A percentile compares a stretch with the other conserved stretches of the same genome.
Conservation (phyloP, 257 asterid genomes). For the Scutellaria barbata region DNA sequence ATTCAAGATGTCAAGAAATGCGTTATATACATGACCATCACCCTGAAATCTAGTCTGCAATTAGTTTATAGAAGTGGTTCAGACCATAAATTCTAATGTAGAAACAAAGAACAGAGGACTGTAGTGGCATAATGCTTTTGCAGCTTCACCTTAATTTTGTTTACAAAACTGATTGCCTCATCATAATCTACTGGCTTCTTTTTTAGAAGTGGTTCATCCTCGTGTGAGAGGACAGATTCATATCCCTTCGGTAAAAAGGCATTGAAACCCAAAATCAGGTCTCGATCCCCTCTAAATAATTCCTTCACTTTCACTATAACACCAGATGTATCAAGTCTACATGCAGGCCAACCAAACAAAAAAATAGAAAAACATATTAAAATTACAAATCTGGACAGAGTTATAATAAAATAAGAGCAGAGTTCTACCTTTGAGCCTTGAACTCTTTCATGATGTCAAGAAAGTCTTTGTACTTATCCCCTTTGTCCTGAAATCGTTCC, state of each 20-base stretch:
- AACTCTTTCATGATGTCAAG: slow-evolving; percentile 97
- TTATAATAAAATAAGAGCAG: slow-evolving; percentile 12
- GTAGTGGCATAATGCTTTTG: slow-evolving; percentile 34
- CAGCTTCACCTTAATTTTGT: slow-evolving; percentile 81
- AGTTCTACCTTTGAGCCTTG: slow-evolving; percentile 79
- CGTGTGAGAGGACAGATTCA: slow-evolving; percentile 65
- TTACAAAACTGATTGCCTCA: slow-evolving; percentile 83
- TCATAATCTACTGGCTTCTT: slow-evolving; percentile 84
- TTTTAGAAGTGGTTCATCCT: slow-evolving; percentile 64
- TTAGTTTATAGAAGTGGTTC: slow-evolving; percentile 37
- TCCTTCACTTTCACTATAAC: slow-evolving; percentile 84
- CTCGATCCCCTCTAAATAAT: slow-evolving; percentile 73
- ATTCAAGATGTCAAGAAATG: slow-evolving; percentile 93
- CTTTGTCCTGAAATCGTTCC: slow-evolving; percentile 77
- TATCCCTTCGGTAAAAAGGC: slow-evolving; percentile 87
- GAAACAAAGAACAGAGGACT: slow-evolving; percentile 25
- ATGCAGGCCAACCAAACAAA: slow-evolving; percentile 37
- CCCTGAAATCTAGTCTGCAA: slow-evolving; percentile 95
- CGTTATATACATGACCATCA: slow-evolving; percentile 76
- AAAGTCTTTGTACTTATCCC: slow-evolving; percentile 81
- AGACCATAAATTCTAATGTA: slow-evolving; percentile 34
- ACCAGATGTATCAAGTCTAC: slow-evolving; percentile 72
- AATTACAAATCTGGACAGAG: slow-evolving; percentile 10
- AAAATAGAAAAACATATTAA: slow-evolving; percentile 8
- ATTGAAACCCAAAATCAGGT: slow-evolving; percentile 93